Evolutionary conservation across 176 grass and related monocot species (phyloP), one percentile per base, ranked within the genome.

Genomic region (Eragrostis nindensis): DNA sequence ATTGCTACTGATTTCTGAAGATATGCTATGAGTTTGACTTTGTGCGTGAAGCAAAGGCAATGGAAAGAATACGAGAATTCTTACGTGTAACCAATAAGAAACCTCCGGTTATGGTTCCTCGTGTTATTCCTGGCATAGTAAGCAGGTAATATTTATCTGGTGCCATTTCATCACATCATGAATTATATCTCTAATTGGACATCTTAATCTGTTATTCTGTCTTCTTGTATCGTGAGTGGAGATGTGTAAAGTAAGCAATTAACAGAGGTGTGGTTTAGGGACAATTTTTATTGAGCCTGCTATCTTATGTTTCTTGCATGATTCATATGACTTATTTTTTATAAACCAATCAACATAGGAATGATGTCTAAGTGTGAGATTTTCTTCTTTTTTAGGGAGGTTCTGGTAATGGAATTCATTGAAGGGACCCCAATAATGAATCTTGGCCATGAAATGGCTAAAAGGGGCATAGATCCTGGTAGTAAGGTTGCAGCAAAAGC

Each of bases 11-110:
- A 41, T 56, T 87, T 86, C 63, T 68, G 61, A 79, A 98, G 95
- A 89, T 98, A 77, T 85, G 77, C 81, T 98, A 95, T 77, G 95
- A 98, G 81, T 98, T 98, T 93, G 95, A 98, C 77, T 98, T 98
- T 94, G 77, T 93, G 21, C 90, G 90, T 17, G 95, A 98, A 89
- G 95, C 95, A 26, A 87, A 68, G 47, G 63, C 95, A 54, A 98
- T 98, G 95, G 95, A 98, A 86, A 93, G 82, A 77, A 95, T 98
- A 71, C 54, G 79, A 24, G 85, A 89, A 74, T 92, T 74, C 44
- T 66, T 98, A 68, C 38, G 42, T 70, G 53, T 82, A 29, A 86
- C 79, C 74, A 98, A 89, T 67, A 95, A 93, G 85, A 98, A 95
- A 83, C 45, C 81, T 83, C 92, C 95, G 18, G 95, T 98, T 89